Base-by-base conservation (phyloP, 2,329 filamentous ascomycete genomes). In the Colletotrichum salicis region DNA sequence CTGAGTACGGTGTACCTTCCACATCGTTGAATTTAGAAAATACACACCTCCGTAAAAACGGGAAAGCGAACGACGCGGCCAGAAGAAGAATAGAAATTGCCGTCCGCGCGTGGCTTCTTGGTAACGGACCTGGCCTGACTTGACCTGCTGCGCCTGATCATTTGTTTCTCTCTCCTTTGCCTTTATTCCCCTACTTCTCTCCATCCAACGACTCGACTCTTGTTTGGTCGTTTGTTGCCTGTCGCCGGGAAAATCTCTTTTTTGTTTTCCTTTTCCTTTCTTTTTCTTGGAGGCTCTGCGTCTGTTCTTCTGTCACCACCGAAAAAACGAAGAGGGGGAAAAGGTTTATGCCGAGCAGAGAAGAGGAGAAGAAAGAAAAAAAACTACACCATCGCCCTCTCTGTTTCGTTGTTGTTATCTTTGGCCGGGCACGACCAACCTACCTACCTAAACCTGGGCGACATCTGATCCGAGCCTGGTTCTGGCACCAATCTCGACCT, bases 221-320 rank as follows among this genome's bases (percentile, higher is more conserved):
- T 63, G 35, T 55, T 59, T 31, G 33, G 56, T 58, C 41, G 27
- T 56, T 56, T 22, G 45, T 61, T 22, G n/a, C 56, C 57, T 48
- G 52, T 48, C 19, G 41, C 19, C 19, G 52, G 24, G 27, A 35
- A 62, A 41, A 35, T 62, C 57, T 37, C 56, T 66, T 57, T 54
- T 37, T 48, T 52, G 60, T 45, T 24, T 59, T 12, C 29, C 27
- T 31, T 45, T 55, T 33, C 55, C n/a, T 45, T 52, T 58, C 52
- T 54, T 51, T 59, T 59, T 52, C 58, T 69, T 58, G 69, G 64
- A 68, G 65, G 69, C 45, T 69, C 69, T 63, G 52, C 57, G 45
- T 64, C 64, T 68, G 58, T 69, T 64, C 64, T 41, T 64, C 64
- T 67, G 69, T 71, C 69, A 71, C 52, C 54, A 37, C 64, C 57